Evolutionary conservation across 2,329 filamentous ascomycete species (phyloP).

Genomic region (Fusarium sororula): DNA sequence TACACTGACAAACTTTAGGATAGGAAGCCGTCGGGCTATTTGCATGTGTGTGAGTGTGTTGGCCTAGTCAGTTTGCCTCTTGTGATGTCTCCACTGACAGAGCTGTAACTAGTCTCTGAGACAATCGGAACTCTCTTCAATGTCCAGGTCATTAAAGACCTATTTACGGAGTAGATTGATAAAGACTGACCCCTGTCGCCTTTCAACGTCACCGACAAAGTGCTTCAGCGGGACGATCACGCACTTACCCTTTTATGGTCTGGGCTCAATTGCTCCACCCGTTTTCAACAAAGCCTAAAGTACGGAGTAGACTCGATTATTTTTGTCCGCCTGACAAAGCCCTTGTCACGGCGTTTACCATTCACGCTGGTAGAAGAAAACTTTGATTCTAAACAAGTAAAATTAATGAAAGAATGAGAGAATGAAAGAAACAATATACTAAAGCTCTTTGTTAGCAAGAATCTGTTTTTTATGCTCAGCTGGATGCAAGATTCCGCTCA

Average conservation of each 20-base stretch:
- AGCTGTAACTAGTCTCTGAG: background rate
- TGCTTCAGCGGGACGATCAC: slow-evolving; percentile 24
- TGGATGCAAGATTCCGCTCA: background rate
- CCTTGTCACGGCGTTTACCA: slow-evolving; percentile 11
- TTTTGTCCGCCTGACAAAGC: slow-evolving; percentile 9
- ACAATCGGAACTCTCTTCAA: background rate
- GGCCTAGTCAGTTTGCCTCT: background rate
- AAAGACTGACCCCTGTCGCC: slow-evolving; percentile 23
- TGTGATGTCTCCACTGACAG: background rate
- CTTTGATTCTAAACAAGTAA: slow-evolving; percentile 1
- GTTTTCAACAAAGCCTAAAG: background rate
- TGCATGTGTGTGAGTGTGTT: background rate
- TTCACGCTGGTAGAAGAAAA: background rate
- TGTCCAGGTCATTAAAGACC: background rate
- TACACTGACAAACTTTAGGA: background rate
- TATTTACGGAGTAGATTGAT: slow-evolving; percentile 17
- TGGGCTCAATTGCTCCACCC: background rate
- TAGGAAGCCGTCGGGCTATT: too few relatives aligned
- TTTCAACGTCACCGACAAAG: background rate
- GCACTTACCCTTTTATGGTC: slow-evolving; percentile 3
- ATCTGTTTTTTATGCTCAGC: background rate
- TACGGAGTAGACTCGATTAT: background rate
- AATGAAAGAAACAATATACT: too few relatives aligned
- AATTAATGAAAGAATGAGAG: background rate
- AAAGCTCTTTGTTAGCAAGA: too few relatives aligned